Conservation (phyloP, 1,284 basidiomycete genomes). For the Pseudomicrostroma phylloplanum region DNA sequence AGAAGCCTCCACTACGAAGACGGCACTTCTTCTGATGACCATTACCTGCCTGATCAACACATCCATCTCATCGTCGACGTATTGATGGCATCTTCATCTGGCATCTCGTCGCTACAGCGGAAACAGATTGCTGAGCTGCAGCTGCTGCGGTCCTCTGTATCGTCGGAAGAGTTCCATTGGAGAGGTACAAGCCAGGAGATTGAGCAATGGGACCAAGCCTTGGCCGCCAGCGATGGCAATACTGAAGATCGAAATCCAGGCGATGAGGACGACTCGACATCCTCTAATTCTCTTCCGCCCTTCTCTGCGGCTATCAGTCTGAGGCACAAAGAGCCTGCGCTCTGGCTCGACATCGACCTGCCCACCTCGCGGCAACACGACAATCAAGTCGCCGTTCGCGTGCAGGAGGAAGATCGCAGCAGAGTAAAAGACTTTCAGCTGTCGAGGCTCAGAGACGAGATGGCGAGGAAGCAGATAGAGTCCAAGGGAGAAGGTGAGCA, state of each 20-base stretch:
- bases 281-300: not conserved
- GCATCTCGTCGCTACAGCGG: too few species aligned
- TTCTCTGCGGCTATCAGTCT: not conserved
- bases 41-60: too few species aligned
- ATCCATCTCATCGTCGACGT: too few species aligned
- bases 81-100: too few species aligned
- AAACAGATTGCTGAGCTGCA: not conserved
- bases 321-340: not conserved
- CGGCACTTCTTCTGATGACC: too few species aligned
- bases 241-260: not conserved
- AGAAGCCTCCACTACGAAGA: too few species aligned
- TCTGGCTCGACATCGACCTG: not conserved
- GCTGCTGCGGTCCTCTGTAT: not conserved
- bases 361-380: not conserved
- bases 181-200: not conserved
- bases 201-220: not conserved
- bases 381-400: too few species aligned
- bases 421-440: too few species aligned
- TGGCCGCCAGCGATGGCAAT: not conserved
- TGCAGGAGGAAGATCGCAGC: too few species aligned
- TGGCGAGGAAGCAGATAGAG: not conserved
- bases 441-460: too few species aligned
- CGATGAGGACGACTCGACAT: too few species aligned
- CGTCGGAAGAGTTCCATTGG: slow-evolving; percentile 1
- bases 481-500: not conserved